Evolutionary conservation across 2,329 filamentous ascomycete genomes (phyloP).

Genomic region (Fonsecaea nubica): DNA sequence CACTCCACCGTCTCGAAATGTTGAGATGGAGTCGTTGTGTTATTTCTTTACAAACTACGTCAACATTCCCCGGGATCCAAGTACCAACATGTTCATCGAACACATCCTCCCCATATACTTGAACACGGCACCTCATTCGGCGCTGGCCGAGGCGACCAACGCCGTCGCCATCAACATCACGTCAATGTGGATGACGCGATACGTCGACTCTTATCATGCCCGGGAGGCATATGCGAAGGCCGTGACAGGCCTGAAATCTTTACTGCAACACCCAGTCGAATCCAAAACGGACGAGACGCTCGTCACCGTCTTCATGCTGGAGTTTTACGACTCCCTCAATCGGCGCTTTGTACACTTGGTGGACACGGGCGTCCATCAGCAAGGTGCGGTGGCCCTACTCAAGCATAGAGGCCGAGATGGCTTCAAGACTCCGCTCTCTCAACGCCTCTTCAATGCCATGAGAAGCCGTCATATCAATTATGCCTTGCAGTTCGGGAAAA

Average conservation of each 20-base stretch:
- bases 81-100: constrained; percentile 36
- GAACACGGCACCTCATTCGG: constrained; percentile 22
- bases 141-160: constrained; percentile 25
- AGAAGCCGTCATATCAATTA: constrained; percentile 33
- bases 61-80: constrained; percentile 33
- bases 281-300: constrained; percentile 30
- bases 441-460: constrained; percentile 28
- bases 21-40: constrained; percentile 25
- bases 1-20: constrained; percentile 23
- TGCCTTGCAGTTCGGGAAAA: constrained; percentile 21
- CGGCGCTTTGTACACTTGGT: constrained; percentile 30
- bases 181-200: constrained; percentile 31
- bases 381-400: constrained; percentile 33
- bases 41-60: constrained; percentile 37
- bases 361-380: constrained; percentile 32
- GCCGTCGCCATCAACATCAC: constrained; percentile 31
- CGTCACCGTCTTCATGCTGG: constrained; percentile 35
- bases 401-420: constrained; percentile 26
- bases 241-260: constrained; percentile 19
- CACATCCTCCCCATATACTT: constrained; percentile 33
- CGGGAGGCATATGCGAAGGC: constrained; percentile 27
- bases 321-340: constrained; percentile 35
- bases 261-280: constrained; percentile 24
- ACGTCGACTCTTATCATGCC: constrained; percentile 25
- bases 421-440: constrained; percentile 28